These are phyloP conservation scores for Candida jianshihensis DNA, from an alignment of 805 yeast species.

Conservation along the genomic window DNA sequence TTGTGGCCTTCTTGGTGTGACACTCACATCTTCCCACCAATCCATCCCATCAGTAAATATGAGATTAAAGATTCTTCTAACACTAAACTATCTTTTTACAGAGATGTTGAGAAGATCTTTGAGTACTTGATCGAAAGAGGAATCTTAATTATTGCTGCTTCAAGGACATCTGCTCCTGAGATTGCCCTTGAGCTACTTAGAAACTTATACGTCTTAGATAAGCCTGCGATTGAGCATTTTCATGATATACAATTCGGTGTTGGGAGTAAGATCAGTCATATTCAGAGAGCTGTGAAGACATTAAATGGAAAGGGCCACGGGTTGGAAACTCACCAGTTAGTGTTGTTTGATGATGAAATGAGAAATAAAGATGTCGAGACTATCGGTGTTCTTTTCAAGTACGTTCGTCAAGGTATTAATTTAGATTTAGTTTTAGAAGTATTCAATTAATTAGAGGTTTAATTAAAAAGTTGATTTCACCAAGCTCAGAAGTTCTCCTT, in stretches of 20 bases:
- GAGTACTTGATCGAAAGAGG: slow-evolving; percentile 39
- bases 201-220: slow-evolving; percentile 44
- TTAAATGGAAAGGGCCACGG: slow-evolving; percentile 36
- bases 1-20: slow-evolving; percentile 47
- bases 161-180: slow-evolving; percentile 74
- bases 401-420: slow-evolving; percentile 43
- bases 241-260: slow-evolving; percentile 66
- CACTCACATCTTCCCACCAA: neutral
- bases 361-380: slow-evolving; percentile 70
- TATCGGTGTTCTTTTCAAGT: slow-evolving; percentile 64
- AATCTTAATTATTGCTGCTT: slow-evolving; percentile 60
- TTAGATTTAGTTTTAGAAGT: neutral
- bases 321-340: slow-evolving; percentile 34
- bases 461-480: too few species aligned
- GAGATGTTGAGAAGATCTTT: slow-evolving; percentile 63
- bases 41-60: neutral
- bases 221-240: slow-evolving; percentile 45
- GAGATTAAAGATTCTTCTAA: slow-evolving; percentile 30
- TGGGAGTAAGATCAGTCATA: slow-evolving; percentile 47
- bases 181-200: slow-evolving; percentile 61
- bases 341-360: slow-evolving; percentile 71
- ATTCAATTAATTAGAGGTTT: neutral
- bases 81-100: slow-evolving; percentile 48
- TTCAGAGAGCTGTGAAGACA: slow-evolving; percentile 49
- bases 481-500: neutral